These are phyloP conservation scores for Pichia sp. DNA, from an alignment of 1,139 yeast species.

Conservation along the genomic window DNA sequence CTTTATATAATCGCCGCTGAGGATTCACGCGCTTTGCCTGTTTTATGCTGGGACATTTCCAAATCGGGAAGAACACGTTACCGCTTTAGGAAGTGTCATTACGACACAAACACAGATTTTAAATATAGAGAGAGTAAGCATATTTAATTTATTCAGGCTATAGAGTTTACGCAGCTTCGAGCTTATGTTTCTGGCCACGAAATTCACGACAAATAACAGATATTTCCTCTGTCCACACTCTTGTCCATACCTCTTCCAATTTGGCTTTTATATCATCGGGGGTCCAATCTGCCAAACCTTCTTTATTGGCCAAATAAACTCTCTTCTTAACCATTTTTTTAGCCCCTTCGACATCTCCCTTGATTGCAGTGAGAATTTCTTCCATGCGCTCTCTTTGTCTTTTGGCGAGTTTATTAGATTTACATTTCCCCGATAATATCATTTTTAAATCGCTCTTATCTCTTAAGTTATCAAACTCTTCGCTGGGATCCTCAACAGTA, in stretches of 20 bases:
- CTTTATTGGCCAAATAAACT: conserved; percentile 68
- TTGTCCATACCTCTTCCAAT: conserved; percentile 65
- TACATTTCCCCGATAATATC: conserved; percentile 8
- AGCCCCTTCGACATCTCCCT: conserved; percentile 25
- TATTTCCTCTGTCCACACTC: conserved; percentile 26
- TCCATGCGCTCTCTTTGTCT: conserved; percentile 71
- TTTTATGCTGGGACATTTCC: too few relatives aligned
- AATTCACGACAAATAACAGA: too few relatives aligned
- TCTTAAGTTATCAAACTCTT: conserved; percentile 82
- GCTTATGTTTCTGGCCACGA: not conserved
- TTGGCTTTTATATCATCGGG: conserved; percentile 54
- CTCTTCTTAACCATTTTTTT: conserved; percentile 64
- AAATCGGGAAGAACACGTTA: too few relatives aligned
- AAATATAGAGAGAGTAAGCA: too few relatives aligned
- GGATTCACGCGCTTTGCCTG: too few relatives aligned
- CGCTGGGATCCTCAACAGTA: conserved; percentile 94
- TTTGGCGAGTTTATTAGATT: conserved; percentile 51
- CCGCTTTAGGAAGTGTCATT: too few relatives aligned
- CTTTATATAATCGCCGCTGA: too few relatives aligned
- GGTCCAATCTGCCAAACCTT: conserved; percentile 63
- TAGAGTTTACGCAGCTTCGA: not conserved
- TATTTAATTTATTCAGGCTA: too few relatives aligned
- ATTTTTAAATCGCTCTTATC: conserved; percentile 67
- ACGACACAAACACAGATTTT: too few relatives aligned
- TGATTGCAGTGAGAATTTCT: conserved; percentile 45